phyloP scores from a whole-genome alignment of 768 basidiomycete species.

The Hygrophorus pudorinus region DNA sequence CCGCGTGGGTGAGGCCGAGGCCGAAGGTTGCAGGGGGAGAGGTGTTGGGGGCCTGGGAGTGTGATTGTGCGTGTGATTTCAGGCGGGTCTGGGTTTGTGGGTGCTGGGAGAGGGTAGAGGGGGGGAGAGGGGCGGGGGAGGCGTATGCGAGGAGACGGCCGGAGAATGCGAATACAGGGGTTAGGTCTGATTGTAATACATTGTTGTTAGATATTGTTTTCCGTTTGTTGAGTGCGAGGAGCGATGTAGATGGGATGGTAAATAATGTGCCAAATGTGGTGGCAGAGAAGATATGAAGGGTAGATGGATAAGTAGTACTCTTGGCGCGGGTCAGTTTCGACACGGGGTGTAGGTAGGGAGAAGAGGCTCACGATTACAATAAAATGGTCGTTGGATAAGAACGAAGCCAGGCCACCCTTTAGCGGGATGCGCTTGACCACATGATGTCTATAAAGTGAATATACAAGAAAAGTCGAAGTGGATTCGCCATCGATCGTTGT shows the following conservation, averaged over 20 bases:
- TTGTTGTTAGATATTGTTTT: conserved; percentile 1
- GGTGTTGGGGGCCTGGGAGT: neutral
- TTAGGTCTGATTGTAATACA: conserved; percentile 10
- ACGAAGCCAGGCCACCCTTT: conserved; percentile 26
- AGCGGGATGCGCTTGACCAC: conserved; percentile 38
- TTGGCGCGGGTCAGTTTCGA: conserved; percentile 14
- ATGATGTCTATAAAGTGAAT: conserved; percentile 18
- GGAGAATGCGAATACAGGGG: conserved; percentile 53
- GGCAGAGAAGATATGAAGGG: conserved; percentile 48
- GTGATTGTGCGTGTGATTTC: neutral
- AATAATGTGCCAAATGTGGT: conserved; percentile 40
- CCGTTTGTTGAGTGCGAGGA: conserved; percentile 28
- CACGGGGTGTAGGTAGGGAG: neutral
- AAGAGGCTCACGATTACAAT: conserved; percentile 45
- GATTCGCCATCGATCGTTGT: conserved; percentile 5
- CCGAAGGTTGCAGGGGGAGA: conserved; percentile 5
- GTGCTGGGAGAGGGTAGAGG: conserved; percentile 5
- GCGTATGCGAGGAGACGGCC: conserved; percentile 56
- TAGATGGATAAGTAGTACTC: conserved; percentile 48
- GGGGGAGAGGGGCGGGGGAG: conserved; percentile 12
- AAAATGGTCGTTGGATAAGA: conserved; percentile 37
- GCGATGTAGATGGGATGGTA: conserved; percentile 35
- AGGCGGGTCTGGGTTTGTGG: neutral
- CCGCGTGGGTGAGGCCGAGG: conserved; percentile 21
- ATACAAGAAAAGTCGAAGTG: conserved; percentile 6